Conservation (phyloP, 2,329 filamentous ascomycete genomes). For the Colletotrichum gloeosporioides region DNA sequence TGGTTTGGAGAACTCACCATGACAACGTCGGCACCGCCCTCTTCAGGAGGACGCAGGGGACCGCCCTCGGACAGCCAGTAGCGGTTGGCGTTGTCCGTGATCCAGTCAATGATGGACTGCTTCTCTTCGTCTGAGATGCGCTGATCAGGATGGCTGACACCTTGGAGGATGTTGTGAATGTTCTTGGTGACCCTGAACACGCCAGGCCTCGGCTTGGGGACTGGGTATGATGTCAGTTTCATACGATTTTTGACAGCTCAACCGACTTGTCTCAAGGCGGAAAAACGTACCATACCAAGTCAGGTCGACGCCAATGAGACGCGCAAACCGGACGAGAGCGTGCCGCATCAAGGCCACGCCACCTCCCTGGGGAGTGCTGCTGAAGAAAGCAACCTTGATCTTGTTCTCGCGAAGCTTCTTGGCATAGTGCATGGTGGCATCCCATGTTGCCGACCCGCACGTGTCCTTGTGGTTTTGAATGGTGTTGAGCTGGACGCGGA, state of each 20-base stretch:
- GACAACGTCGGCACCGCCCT: constrained; percentile 79
- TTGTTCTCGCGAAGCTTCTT: constrained; percentile 66
- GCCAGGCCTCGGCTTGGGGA: constrained; percentile 79
- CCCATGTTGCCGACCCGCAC: constrained; percentile 68
- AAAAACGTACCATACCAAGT: constrained; percentile 69
- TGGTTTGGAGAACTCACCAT: constrained; percentile 49
- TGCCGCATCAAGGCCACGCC: constrained; percentile 85
- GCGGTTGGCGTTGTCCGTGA: constrained; percentile 72
- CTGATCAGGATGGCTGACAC: constrained; percentile 70
- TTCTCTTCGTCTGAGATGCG: constrained; percentile 69
- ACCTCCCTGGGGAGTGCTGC: constrained; percentile 80
- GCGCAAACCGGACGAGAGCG: constrained; percentile 74
- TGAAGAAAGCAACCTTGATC: constrained; percentile 79
- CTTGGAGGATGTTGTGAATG: constrained; percentile 88
- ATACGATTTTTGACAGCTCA: neutral
- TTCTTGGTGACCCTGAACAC: constrained; percentile 87
- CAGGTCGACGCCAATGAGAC: constrained; percentile 69
- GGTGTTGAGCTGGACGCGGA: constrained; percentile 63
- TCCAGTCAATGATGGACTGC: constrained; percentile 71
- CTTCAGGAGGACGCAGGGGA: constrained; percentile 65
- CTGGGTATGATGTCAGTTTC: constrained; percentile 38
- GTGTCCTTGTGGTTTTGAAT: constrained; percentile 66
- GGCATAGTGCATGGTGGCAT: constrained; percentile 67
- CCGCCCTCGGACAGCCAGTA: constrained; percentile 76
- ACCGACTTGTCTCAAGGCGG: neutral